These are phyloP conservation scores for Mucor lusitanicus DNA, from an alignment of 371 early-diverging fungal species.

Conservation along the genomic window DNA sequence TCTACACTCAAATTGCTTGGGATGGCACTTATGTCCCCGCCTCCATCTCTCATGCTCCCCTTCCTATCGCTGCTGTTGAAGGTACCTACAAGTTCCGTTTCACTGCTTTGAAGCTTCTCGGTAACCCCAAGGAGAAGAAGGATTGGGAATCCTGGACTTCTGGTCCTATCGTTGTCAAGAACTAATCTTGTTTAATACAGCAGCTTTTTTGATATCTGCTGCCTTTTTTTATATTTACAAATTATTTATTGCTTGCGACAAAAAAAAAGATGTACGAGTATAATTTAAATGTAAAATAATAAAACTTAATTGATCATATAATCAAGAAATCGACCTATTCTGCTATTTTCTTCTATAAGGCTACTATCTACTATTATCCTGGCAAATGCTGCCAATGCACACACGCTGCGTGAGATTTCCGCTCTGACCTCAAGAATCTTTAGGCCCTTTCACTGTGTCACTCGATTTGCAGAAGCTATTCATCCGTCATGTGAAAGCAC, in stretches of 20 bases:
- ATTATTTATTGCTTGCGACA: neutral
- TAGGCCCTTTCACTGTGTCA: neutral
- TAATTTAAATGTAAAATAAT: neutral
- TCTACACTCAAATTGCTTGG: constrained; percentile 17
- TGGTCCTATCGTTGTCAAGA: constrained; percentile 31
- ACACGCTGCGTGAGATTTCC: neutral
- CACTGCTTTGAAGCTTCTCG: constrained; percentile 30
- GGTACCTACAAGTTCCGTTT: constrained; percentile 29
- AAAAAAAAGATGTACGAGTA: neutral
- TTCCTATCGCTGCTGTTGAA: constrained; percentile 19
- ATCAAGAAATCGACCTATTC: too few species aligned
- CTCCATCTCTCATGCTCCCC: constrained; percentile 2
- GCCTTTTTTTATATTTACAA: neutral
- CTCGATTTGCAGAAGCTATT: neutral
- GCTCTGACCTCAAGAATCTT: neutral
- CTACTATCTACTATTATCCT: too few species aligned
- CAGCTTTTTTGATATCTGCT: neutral
- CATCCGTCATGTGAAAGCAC: neutral
- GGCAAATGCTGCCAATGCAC: too few species aligned
- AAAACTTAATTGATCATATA: too few species aligned
- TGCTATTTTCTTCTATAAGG: too few species aligned
- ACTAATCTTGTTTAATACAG: constrained; percentile 12
- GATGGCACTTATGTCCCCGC: constrained; percentile 34
- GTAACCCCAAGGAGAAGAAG: constrained; percentile 27
- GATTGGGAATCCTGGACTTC: constrained; percentile 31